A percentile compares a stretch with the other conserved stretches of the same genome.
Evolutionary conservation across 2,329 filamentous ascomycete species (phyloP).

Genomic region (Sporothrix dimorphospora): DNA sequence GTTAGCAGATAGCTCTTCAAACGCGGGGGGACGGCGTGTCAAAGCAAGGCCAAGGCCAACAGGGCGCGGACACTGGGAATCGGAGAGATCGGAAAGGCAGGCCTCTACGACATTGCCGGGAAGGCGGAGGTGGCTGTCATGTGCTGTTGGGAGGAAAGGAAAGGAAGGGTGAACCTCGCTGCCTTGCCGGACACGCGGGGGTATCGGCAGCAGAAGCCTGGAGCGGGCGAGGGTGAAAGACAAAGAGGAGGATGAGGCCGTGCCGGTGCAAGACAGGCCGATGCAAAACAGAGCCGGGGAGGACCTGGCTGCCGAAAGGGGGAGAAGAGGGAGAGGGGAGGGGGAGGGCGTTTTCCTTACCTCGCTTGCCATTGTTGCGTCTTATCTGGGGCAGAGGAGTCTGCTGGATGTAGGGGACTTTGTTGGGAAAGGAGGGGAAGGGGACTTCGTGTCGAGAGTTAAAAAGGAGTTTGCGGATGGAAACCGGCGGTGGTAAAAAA

Average conservation of each 20-base stretch:
- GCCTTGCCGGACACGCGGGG: conserved; percentile 4
- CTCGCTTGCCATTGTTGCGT: conserved; percentile 32
- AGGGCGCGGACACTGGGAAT: neutral
- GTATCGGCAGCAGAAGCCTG: neutral
- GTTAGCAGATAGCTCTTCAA: conserved; percentile 18
- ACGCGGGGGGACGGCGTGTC: neutral
- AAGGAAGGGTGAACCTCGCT: neutral
- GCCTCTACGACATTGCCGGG: neutral
- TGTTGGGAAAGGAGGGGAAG: neutral
- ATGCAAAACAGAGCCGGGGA: neutral
- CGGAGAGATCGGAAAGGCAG: neutral
- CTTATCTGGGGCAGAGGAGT: conserved; percentile 26
- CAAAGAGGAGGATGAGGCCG: neutral
- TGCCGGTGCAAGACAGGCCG: neutral
- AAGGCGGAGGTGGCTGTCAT: neutral
- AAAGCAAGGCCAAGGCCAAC: neutral
- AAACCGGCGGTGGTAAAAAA: conserved; percentile 11
- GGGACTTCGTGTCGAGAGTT: neutral
- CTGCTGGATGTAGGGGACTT: neutral
- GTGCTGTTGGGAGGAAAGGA: neutral
- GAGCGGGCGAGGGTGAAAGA: neutral
- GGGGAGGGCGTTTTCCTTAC: conserved; percentile 22
- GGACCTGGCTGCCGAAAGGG: neutral
- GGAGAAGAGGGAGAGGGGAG: neutral
- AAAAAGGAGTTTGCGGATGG: neutral